These are phyloP conservation scores for Colletotrichum tamarilloi DNA, from an alignment of 2,329 filamentous ascomycete genomes.

Conservation along the genomic window DNA sequence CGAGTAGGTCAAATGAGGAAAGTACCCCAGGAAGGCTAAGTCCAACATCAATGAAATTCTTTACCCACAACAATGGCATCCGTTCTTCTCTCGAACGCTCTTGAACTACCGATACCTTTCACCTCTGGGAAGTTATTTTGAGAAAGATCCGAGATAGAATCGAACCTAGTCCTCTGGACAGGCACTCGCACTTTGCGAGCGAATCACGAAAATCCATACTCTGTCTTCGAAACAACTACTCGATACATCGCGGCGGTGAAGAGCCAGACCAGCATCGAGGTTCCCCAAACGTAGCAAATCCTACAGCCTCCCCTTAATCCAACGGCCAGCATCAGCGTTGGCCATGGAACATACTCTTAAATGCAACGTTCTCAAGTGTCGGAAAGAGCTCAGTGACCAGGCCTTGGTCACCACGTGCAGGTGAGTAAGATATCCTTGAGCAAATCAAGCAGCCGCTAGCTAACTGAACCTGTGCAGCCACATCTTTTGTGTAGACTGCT, in stretches of 20 bases:
- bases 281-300: not conserved
- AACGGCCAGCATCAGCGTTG: not conserved
- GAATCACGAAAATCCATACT: not conserved
- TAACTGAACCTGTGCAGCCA: slow-evolving; percentile 56
- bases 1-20: not conserved
- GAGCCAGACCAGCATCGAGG: not conserved
- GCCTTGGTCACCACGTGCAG: slow-evolving; percentile 93
- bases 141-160: not conserved
- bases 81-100: not conserved
- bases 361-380: slow-evolving; percentile 86
- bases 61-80: not conserved
- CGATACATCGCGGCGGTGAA: too few species aligned
- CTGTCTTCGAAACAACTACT: not conserved
- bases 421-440: slow-evolving; percentile 50
- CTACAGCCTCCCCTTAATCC: not conserved
- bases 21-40: not conserved
- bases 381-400: slow-evolving; percentile 72
- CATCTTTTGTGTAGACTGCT: slow-evolving; percentile 85
- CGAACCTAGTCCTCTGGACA: not conserved
- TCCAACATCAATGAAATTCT: not conserved
- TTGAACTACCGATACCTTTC: not conserved
- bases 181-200: not conserved
- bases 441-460: not conserved
- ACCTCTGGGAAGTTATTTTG: not conserved
- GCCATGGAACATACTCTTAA: slow-evolving; percentile 79